Percentiles rank a stretch among this genome's conserved stretches.
These are phyloP conservation scores for Nitzschia sp. DNA, from an alignment of 108 stramenopile species.

Conservation along the genomic window DNA sequence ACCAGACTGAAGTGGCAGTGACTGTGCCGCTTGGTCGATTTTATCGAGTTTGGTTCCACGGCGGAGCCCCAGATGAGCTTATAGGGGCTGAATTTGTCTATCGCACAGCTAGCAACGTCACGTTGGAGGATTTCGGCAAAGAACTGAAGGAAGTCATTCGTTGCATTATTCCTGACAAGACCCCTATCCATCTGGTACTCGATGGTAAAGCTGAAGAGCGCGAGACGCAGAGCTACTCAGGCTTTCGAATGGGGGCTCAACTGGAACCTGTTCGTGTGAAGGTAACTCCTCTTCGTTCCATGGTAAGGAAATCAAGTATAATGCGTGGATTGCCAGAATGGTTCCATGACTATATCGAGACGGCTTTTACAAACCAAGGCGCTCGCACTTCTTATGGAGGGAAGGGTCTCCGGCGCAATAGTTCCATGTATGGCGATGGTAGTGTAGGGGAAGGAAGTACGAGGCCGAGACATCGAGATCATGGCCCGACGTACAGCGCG, in stretches of 20 bases:
- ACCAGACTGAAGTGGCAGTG: conserved; percentile 57
- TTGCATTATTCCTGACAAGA: conserved; percentile 77
- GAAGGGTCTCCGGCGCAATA: background rate
- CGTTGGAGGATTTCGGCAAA: conserved; percentile 70
- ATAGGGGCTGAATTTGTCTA: conserved; percentile 83
- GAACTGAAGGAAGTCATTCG: conserved; percentile 62
- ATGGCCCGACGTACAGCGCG: conserved; percentile 42
- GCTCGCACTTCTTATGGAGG: background rate
- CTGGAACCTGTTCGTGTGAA: conserved; percentile 80
- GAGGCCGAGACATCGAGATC: conserved; percentile 18
- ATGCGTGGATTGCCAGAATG: conserved; percentile 78
- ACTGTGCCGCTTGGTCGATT: conserved; percentile 77
- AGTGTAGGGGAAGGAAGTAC: background rate
- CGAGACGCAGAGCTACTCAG: conserved; percentile 15
- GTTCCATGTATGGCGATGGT: conserved; percentile 3
- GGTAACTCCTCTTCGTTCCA: conserved; percentile 78
- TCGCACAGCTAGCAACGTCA: conserved; percentile 58
- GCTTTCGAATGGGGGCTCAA: conserved; percentile 54
- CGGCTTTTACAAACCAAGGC: conserved; percentile 9
- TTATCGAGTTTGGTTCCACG: conserved; percentile 90
- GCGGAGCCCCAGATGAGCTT: conserved; percentile 87
- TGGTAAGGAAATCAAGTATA: conserved; percentile 50
- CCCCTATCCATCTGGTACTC: conserved; percentile 80
- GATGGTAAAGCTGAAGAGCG: conserved; percentile 73
- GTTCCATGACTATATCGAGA: conserved; percentile 54